Percentiles rank a stretch among this genome's conserved stretches.
Conservation (phyloP, 2,329 filamentous ascomycete species). For the Pyrenochaeta sp. region DNA sequence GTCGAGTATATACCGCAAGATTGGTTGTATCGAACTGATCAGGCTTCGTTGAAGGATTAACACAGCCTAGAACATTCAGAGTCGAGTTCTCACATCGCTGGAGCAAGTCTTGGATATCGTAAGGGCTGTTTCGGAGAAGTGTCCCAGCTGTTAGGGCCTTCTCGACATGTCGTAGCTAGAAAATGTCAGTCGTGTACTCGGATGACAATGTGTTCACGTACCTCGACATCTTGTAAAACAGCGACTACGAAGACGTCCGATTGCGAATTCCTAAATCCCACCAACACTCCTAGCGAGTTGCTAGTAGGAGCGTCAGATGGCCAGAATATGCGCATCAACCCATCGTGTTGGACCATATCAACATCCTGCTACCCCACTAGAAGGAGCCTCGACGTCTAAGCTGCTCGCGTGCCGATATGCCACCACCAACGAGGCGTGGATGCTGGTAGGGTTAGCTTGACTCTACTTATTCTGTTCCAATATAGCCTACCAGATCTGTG, state of each 20-base stretch:
- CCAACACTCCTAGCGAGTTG: slow-evolving; percentile 79
- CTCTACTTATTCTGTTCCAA: slow-evolving; percentile 17
- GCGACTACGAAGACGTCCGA: slow-evolving; percentile 90
- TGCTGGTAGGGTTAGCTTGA: slow-evolving; percentile 64
- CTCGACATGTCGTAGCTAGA: slow-evolving; percentile 67
- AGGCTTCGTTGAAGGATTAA: slow-evolving; percentile 67
- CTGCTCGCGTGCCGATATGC: slow-evolving; percentile 94
- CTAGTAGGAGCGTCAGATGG: slow-evolving; percentile 83
- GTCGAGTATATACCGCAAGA: slow-evolving; percentile 66
- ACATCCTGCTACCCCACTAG: slow-evolving; percentile 65
- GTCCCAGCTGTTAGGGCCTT: slow-evolving; percentile 84
- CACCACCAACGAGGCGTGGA: slow-evolving; percentile 76
- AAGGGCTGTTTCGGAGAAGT: slow-evolving; percentile 80
- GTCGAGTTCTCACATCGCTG: slow-evolving; percentile 82
- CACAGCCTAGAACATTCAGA: slow-evolving; percentile 84
- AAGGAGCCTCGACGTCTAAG: slow-evolving; percentile 93
- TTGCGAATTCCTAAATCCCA: slow-evolving; percentile 94
- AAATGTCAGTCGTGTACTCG: slow-evolving; percentile 9
- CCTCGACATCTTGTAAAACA: slow-evolving; percentile 88
- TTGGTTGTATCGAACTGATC: slow-evolving; percentile 70
- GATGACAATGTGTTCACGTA: slow-evolving; percentile 56
- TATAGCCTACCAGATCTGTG: slow-evolving; percentile 78
- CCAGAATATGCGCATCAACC: slow-evolving; percentile 98
- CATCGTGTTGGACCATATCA: slow-evolving; percentile 75
- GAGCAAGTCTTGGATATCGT: slow-evolving; percentile 81